Conservation (phyloP, 2,329 filamentous ascomycete genomes). For the Fusarium floridanum region DNA sequence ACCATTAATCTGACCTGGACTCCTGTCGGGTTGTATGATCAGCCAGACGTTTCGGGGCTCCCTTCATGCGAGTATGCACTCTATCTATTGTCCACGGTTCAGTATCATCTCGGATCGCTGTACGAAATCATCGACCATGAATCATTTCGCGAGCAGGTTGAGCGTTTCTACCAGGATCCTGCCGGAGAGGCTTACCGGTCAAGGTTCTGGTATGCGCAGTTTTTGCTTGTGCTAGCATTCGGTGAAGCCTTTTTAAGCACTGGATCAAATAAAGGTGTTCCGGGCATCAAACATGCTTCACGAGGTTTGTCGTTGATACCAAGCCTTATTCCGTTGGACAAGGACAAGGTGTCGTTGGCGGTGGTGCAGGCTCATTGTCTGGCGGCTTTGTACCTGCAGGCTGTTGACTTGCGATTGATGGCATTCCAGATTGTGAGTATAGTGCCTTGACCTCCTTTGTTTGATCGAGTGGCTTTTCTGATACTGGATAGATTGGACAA, state of each 20-base stretch:
- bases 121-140: slow-evolving; percentile 13
- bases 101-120: slow-evolving; percentile 13
- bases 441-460: neutral
- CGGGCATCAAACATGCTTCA: slow-evolving; percentile 8
- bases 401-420: neutral
- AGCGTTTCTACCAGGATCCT: slow-evolving; percentile 17
- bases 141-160: neutral
- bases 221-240: slow-evolving; percentile 8
- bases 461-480: neutral
- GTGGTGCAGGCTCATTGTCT: neutral
- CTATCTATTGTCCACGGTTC: slow-evolving; percentile 6
- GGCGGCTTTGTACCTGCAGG: neutral
- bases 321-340: slow-evolving; percentile 4
- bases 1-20: slow-evolving; percentile 11
- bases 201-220: slow-evolving; percentile 12
- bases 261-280: neutral
- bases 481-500: slow-evolving; percentile 9
- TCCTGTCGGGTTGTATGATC: neutral
- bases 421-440: slow-evolving; percentile 3
- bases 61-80: slow-evolving; percentile 14
- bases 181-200: neutral
- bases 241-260: neutral
- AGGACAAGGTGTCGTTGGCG: neutral
- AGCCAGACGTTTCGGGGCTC: slow-evolving; percentile 7
- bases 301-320: slow-evolving; percentile 14